Evolutionary conservation across 148 eudicot species (phyloP), one percentile per base, ranked within the genome.

Genomic region (Rhododendron griersonianum): DNA sequence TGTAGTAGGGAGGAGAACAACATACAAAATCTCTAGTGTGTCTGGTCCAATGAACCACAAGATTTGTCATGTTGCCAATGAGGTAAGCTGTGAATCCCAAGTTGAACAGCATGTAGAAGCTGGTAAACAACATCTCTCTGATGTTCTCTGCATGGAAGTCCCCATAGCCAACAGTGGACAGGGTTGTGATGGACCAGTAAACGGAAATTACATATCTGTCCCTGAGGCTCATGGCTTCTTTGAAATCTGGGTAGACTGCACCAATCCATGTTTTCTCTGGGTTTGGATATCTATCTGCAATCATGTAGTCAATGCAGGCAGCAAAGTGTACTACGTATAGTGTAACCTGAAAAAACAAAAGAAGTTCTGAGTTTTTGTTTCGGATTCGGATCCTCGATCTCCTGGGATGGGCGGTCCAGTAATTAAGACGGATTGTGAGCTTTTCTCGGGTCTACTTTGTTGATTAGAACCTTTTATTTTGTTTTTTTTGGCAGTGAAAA

Each of bases 1-100:
- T 11, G 57, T 11, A 11, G 44, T 10, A 44, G n/a, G 50, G 80
- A 59, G 78, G 73, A 83, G 78, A 69, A 28, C 11, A 83, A 78
- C 94, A 65, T 94, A 94, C 96, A 41, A 94, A 94, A 69, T 84
- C 89, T 89, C 95, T 89, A 45, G 99, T 97, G 83, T 95, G 96
- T 85, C 98, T 93, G 80, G 98, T 97, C 94, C 98, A 90, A 53
- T 94, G 94, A 85, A 96, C 99, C 5, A 95, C 96, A 35, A 96
- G 94, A 73, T 93, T 96, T 5, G 99, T 96, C 99, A 96, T 96
- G 90, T 96, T 96, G 23, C 99, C 98, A 57, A 96, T 95, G 79
- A 96, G 89, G 91, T 96, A 96, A 0, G 99, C 91, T 19, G 98
- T 96, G 81, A 96, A 88, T 33, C 98, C 98, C 48, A 95, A 85